Percentiles rank a stretch among this genome's conserved stretches.
These are phyloP conservation scores for Aspergillus awamori DNA, from an alignment of 2,329 filamentous ascomycete species.

Conservation along the genomic window DNA sequence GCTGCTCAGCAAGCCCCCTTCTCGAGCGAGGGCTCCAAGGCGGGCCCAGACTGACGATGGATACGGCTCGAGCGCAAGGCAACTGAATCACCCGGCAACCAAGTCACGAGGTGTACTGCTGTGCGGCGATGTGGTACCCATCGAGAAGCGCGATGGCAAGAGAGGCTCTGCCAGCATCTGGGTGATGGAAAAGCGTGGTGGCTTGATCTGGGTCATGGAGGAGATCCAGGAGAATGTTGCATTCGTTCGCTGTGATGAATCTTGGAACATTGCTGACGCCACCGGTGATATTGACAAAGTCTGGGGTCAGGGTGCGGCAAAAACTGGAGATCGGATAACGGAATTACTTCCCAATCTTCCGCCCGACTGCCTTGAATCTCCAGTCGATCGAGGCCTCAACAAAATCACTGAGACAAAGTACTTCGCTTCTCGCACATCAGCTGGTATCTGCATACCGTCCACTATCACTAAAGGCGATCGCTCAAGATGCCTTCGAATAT, in stretches of 20 bases:
- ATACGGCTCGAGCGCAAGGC: conserved; percentile 55
- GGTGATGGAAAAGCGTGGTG: conserved; percentile 96
- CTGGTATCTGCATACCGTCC: conserved; percentile 79
- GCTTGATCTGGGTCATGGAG: conserved; percentile 95
- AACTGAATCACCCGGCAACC: conserved; percentile 66
- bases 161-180: conserved; percentile 92
- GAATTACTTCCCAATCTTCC: conserved; percentile 81
- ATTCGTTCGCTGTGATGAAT: conserved; percentile 73
- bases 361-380: conserved; percentile 68
- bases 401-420: conserved; percentile 72
- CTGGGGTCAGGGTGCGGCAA: conserved; percentile 73
- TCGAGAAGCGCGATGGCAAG: conserved; percentile 90
- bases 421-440: conserved; percentile 81
- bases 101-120: conserved; percentile 87
- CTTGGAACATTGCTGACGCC: conserved; percentile 70
- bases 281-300: conserved; percentile 80
- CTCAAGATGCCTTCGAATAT: conserved; percentile 75
- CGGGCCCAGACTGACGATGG: conserved; percentile 62
- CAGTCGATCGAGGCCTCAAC: conserved; percentile 72
- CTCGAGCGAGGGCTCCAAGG: conserved; percentile 53
- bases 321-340: conserved; percentile 72
- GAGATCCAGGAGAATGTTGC: conserved; percentile 96
- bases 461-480: conserved; percentile 74
- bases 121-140: conserved; percentile 97
- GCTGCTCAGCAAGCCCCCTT: conserved; percentile 78